These are phyloP conservation scores for Lodderomyces theae DNA, from an alignment of 1,139 yeast species.

Conservation along the genomic window DNA sequence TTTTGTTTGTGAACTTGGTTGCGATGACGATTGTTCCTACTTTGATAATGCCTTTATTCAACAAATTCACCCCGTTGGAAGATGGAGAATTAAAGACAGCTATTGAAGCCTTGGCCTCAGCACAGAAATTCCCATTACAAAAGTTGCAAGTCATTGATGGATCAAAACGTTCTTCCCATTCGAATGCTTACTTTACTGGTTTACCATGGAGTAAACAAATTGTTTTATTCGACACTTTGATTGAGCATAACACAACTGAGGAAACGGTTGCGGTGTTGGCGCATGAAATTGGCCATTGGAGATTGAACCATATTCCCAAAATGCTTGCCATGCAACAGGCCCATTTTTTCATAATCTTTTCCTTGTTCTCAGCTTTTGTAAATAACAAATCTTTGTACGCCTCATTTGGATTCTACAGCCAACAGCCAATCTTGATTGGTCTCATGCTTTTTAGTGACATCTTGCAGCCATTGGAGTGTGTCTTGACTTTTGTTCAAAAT, in stretches of 20 bases:
- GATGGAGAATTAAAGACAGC: slow-evolving; percentile 84
- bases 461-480: slow-evolving; percentile 71
- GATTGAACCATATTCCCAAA: slow-evolving; percentile 76
- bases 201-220: slow-evolving; percentile 96
- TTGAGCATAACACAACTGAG: slow-evolving; percentile 68
- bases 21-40: slow-evolving; percentile 76
- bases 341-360: slow-evolving; percentile 63
- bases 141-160: slow-evolving; percentile 90
- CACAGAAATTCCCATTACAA: slow-evolving; percentile 79
- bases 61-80: slow-evolving; percentile 84
- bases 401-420: slow-evolving; percentile 69
- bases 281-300: slow-evolving; percentile 98
- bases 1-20: slow-evolving; percentile 68
- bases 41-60: slow-evolving; percentile 86
- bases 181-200: slow-evolving; percentile 94
- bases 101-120: slow-evolving; percentile 74
- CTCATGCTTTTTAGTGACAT: slow-evolving; percentile 73
- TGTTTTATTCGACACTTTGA: slow-evolving; percentile 87
- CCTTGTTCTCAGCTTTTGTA: slow-evolving; percentile 74
- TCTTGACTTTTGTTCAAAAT: slow-evolving; percentile 64
- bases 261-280: slow-evolving; percentile 94
- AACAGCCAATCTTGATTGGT: slow-evolving; percentile 75
- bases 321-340: slow-evolving; percentile 63
- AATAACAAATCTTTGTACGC: slow-evolving; percentile 72
- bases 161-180: slow-evolving; percentile 91